These are phyloP conservation scores for Boletus sp. DNA, from an alignment of 768 basidiomycete species.

Conservation along the genomic window DNA sequence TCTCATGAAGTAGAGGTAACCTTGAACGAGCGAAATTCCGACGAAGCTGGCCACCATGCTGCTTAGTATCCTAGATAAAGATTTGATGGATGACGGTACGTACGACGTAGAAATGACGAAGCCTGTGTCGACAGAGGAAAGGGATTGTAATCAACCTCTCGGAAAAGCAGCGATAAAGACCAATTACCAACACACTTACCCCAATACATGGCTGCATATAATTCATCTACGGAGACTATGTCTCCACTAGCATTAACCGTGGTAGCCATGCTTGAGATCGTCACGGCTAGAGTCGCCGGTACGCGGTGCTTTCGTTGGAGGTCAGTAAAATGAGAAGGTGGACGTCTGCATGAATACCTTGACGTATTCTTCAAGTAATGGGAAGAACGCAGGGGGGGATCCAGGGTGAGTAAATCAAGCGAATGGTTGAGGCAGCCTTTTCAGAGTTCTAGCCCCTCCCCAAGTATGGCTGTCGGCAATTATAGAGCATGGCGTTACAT, in stretches of 20 bases:
- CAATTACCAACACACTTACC: conserved; percentile 5
- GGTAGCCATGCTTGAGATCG: not conserved
- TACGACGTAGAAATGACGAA: conserved; percentile 17
- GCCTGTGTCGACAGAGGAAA: not conserved
- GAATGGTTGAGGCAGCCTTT: not conserved
- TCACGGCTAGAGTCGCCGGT: not conserved
- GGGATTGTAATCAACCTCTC: not conserved
- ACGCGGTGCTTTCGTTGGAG: not conserved
- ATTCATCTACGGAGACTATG: not conserved
- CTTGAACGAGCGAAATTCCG: conserved; percentile 22
- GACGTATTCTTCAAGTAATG: not conserved
- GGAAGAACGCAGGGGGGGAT: not conserved
- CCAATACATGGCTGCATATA: conserved; percentile 19
- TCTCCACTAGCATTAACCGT: conserved; percentile 5
- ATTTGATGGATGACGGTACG: not conserved
- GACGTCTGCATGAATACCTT: not conserved
- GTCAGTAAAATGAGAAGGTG: not conserved
- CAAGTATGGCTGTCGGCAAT: not conserved
- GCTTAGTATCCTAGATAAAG: not conserved
- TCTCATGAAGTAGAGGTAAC: conserved; percentile 17
- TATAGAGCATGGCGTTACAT: not conserved
- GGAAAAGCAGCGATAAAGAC: not conserved
- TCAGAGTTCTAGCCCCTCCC: not conserved
- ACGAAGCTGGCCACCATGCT: conserved; percentile 6
- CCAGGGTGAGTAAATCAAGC: not conserved